Base-by-base conservation (phyloP, 768 basidiomycete species). In the Sarcodon aspratus region DNA sequence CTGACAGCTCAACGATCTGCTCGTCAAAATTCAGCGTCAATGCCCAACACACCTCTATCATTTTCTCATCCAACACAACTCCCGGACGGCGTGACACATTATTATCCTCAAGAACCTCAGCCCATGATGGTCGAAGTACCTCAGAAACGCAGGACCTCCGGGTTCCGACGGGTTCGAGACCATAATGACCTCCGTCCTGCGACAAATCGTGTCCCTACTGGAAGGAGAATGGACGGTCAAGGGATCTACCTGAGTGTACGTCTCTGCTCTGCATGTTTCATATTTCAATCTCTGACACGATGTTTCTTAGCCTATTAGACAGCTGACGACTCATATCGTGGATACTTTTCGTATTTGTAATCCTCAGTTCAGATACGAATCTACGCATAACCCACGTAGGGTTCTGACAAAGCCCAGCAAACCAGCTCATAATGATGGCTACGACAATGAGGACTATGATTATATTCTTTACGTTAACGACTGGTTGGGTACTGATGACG, bases 401-500 rank as follows among this genome's bases (percentile, higher is more conserved):
- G 96, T 99, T 13, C 74, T 99, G 50, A 99, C 96, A 18, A 99
- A 99, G 64, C 96, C 96, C 15, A 92, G 89, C 70, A 96, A 96
- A 63, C 89, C 93, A 0, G 75, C 79, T 0, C 88, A 95, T 63
- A 99, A 99, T 64, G 94, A 97, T 52, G 95, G 95, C 1, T 96
- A 83, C 56, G 96, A 99, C 67, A 99, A 99, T 58, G 95, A 98
- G 58, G 96, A 99, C 64, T 95, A 93, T 59, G 96, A 99, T 63
- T 99, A 99, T 60, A 98, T 99, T 59, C 78, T 99, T 50, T 99
- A 98, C 65, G 96, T 99, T 61, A 99, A 99, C 61, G 96, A 99
- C 60, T 93, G 91, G 74, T 69, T 99, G 50, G 96, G 96, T 3
- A 83, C 78, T 21, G 96, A 97, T 58, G 89, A 94, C 52, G 88